A percentile compares a stretch with the other conserved stretches of the same genome.
Evolutionary conservation across 768 basidiomycete genomes (phyloP).

Genomic region (Lactarius indigo): DNA sequence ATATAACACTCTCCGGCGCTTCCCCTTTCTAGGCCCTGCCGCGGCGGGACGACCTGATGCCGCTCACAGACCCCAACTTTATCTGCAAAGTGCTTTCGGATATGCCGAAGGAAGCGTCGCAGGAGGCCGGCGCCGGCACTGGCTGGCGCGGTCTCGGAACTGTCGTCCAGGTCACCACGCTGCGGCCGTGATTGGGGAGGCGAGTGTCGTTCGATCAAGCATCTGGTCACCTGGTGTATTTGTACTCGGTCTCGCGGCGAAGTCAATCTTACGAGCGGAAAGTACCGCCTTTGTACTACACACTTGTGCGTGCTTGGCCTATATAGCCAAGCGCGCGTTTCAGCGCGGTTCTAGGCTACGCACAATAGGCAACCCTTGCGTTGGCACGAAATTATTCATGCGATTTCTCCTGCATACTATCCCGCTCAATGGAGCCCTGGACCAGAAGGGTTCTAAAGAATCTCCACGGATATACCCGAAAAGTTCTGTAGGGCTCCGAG

Average conservation of each 20-base stretch:
- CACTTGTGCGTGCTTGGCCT: neutral
- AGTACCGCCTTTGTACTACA: neutral
- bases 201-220: neutral
- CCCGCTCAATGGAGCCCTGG: neutral
- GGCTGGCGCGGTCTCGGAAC: slow-evolving; percentile 83
- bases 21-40: slow-evolving; percentile 52
- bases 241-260: neutral
- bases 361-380: too few species aligned
- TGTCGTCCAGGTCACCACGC: slow-evolving; percentile 49
- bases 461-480: neutral
- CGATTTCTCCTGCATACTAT: too few species aligned
- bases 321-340: neutral
- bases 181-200: slow-evolving; percentile 26
- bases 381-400: too few species aligned
- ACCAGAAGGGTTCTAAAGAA: too few species aligned
- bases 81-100: slow-evolving; percentile 69
- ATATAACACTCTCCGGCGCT: neutral
- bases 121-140: slow-evolving; percentile 64
- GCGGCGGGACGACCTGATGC: slow-evolving; percentile 75
- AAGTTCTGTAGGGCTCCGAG: neutral
- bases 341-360: too few species aligned
- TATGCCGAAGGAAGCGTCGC: slow-evolving; percentile 54
- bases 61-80: slow-evolving; percentile 83
- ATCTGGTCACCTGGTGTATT: neutral
- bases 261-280: neutral